Evolutionary conservation across 257 asterid genomes (phyloP), one percentile per base, ranked within the genome.

Genomic region (Cordia subcordata): DNA sequence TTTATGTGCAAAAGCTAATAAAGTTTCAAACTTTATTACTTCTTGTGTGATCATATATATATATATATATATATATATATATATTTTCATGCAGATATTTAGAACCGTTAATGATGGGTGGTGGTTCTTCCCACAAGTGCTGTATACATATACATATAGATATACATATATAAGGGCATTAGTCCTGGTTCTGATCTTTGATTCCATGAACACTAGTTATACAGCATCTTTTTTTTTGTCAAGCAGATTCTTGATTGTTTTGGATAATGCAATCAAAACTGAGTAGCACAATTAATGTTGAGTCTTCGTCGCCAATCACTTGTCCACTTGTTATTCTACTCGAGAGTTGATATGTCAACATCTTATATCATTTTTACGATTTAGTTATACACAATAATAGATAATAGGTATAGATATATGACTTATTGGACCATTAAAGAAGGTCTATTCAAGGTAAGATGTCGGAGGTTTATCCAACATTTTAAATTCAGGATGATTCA

Each of bases 61-160:
- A 62, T 17, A 0, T 19, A 22, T 53, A 53, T 22, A 22, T 58
- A 6, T 27, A n/a, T 32, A 62, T 17, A 0, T 19, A 22, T 53
- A 53, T 22, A 22, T n/a, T 39, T 8, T 62, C 19, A 68, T n/a
- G 67, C 32, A 38, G 18, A 42, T 18, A 59, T 53, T 63, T 63
- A 63, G 63, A 27, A 91, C 88, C 96, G 94, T 81, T 67, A 76
- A 88, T 57, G 82, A 71, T 72, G 93, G 55, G 58, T 72, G 56
- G 74, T 73, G 38, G 77, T 53, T 55, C 49, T 81, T 55, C 82
- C 94, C 44, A 88, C 87, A 10, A 92, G 93, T 69, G 96, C 93
- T 8, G 78, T 92, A 13, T 88, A 92, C 66, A 79, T 60, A 0
- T 92, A 96, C 96, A 96, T 96, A 23, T 92, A 92, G n/a, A n/a